Base-by-base conservation (phyloP, 208 protist species). In the Wallacemonas rigidus region DNA sequence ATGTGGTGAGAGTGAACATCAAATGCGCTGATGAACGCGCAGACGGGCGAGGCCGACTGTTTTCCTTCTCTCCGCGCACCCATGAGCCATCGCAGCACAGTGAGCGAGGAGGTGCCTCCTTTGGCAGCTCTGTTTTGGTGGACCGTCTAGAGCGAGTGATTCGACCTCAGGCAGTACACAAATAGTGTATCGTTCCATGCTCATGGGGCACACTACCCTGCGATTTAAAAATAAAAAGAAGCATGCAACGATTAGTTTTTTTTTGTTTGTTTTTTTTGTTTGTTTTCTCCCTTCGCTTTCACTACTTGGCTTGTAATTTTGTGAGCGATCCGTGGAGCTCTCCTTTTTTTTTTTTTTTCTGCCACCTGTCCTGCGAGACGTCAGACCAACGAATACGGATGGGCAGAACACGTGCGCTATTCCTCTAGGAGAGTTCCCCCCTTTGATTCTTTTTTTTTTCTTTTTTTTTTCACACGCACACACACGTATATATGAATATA, bases 211-310 rank as follows among this genome's bases (percentile, higher is more conserved):
- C 45, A 50, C 56, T 73, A 1, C 9, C 56, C 56, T 26, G 26
- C 26, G 26, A 26, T 26, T 26, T 0, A 26, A 26, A 26, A 26
- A 26, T 26, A 26, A 26, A 26, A 26, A 26, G 26, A 26, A 26
- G 26, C 26, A 26, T 26, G 44, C 55, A 11, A 26, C 44, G 12
- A 54, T 35, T 69, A 35, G 60, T 57, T 26, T 62, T 35, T 74
- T 54, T 67, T 60, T 58, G 14, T 62, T 51, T 55, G 12, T 48
- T 3, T 56, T 70, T 8, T 38, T 73, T 75, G n/a, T 39, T 67
- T 35, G 40, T 51, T 26, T 45, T 70, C 57, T 54, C 69, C 11
- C n/a, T 38, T 39, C 41, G 47, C 54, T 1, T 64, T 15, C 41
- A n/a, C 7, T 48, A 15, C 11, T 38, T 55, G 51, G 51, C 50